Conservation (phyloP, 2,329 filamentous ascomycete species). For the Pseudofabraea citricarpa region DNA sequence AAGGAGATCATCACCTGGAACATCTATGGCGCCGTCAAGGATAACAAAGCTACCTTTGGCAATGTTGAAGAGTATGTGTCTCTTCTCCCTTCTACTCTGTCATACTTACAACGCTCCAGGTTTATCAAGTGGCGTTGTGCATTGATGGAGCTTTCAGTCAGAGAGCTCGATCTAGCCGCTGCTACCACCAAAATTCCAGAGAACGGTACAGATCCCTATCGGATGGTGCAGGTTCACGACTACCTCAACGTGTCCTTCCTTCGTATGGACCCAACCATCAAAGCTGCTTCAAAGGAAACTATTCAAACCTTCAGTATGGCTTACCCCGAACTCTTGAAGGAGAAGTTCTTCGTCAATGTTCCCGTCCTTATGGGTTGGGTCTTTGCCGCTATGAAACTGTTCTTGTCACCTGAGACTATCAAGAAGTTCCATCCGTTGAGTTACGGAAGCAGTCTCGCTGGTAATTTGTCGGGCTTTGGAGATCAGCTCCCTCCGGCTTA, state of each 20-base stretch:
- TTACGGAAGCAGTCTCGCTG: slow-evolving; percentile 65
- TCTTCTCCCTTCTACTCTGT: not conserved
- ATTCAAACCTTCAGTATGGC: slow-evolving; percentile 76
- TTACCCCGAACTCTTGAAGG: slow-evolving; percentile 82
- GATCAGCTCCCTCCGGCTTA: slow-evolving; percentile 69
- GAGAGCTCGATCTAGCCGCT: slow-evolving; percentile 64
- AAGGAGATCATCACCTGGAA: slow-evolving; percentile 83
- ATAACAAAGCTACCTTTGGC: slow-evolving; percentile 75
- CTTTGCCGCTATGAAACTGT: slow-evolving; percentile 69
- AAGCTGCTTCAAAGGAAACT: slow-evolving; percentile 71
- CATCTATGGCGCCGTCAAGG: slow-evolving; percentile 83
- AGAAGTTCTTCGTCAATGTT: slow-evolving; percentile 97
- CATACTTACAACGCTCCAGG: not conserved
- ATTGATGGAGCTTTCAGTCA: slow-evolving; percentile 82
- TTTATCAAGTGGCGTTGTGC: slow-evolving; percentile 33
- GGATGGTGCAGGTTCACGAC: slow-evolving; percentile 87
- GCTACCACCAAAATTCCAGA: slow-evolving; percentile 70
- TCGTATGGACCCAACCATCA: slow-evolving; percentile 71
- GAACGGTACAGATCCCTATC: slow-evolving; percentile 72
- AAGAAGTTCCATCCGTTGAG: slow-evolving; percentile 77
- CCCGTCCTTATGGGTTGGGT: slow-evolving; percentile 88
- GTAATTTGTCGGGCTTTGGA: slow-evolving; percentile 53
- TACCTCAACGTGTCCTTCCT: slow-evolving; percentile 86
- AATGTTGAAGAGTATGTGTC: slow-evolving; percentile 68
- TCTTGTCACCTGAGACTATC: slow-evolving; percentile 67